Conservation (phyloP, 495 filamentous ascomycete species). For the Neurospora sp. region DNA sequence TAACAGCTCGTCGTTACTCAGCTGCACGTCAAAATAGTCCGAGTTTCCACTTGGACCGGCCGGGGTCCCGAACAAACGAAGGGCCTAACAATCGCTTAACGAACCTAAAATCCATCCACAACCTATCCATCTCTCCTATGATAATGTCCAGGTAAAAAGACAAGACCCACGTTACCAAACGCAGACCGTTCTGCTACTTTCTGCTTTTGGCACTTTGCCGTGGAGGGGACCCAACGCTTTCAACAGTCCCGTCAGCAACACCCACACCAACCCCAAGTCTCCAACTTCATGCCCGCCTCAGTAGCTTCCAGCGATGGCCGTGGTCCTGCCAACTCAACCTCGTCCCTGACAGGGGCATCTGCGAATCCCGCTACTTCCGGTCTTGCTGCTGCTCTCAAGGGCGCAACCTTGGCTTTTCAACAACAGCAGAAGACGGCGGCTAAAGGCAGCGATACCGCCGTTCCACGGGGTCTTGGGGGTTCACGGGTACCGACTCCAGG, state of each 20-base stretch:
- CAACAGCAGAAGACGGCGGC: constrained; percentile 12
- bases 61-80: not conserved
- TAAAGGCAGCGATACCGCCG: constrained; percentile 1
- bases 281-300: constrained; percentile 1
- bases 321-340: not conserved
- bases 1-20: not conserved
- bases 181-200: not conserved
- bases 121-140: not conserved
- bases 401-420: constrained; percentile 37
- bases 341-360: constrained; percentile 1
- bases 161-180: not conserved
- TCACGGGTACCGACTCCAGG: constrained; percentile 4
- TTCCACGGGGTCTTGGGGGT: not conserved
- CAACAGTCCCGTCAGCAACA: not conserved
- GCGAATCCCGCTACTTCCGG: constrained; percentile 5
- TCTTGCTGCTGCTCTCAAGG: constrained; percentile 31
- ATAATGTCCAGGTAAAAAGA: not conserved
- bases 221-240: not conserved
- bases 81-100: not conserved
- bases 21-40: not conserved
- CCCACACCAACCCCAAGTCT: not conserved
- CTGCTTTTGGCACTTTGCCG: not conserved
- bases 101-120: not conserved
- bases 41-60: not conserved
- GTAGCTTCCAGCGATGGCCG: not conserved